Evolutionary conservation across 2,329 filamentous ascomycete genomes (phyloP).

Genomic region (Alternaria hordeiaustralica): DNA sequence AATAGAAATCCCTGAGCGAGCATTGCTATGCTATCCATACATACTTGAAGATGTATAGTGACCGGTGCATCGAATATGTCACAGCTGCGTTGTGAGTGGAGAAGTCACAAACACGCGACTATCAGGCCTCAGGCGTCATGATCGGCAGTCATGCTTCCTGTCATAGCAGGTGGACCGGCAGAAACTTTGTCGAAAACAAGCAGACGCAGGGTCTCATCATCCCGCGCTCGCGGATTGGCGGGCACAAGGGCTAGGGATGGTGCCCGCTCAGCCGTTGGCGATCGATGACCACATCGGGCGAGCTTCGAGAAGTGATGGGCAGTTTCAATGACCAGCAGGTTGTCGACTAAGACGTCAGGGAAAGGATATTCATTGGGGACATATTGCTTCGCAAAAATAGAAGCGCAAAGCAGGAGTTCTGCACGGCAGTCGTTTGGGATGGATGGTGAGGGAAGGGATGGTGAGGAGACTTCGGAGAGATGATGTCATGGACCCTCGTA

Average conservation of each 20-base stretch:
- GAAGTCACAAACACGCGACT: constrained; percentile 7
- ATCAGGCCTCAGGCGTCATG: constrained; percentile 40
- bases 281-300: constrained; percentile 28
- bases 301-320: constrained; percentile 22
- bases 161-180: constrained; percentile 25
- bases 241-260: constrained; percentile 22
- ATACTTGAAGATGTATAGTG: constrained; percentile 4
- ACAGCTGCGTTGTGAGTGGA: constrained; percentile 11
- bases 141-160: constrained; percentile 27
- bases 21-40: background rate
- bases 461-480: background rate
- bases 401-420: constrained; percentile 25
- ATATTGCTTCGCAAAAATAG: constrained; percentile 26
- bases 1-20: background rate
- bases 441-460: constrained; percentile 6
- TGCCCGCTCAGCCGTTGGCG: constrained; percentile 25
- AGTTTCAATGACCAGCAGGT: constrained; percentile 14
- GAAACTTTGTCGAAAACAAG: constrained; percentile 30
- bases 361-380: constrained; percentile 17
- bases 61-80: constrained; percentile 1
- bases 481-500: constrained; percentile 35
- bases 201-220: constrained; percentile 34
- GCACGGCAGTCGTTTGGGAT: constrained; percentile 15
- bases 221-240: constrained; percentile 26
- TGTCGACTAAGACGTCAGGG: constrained; percentile 15